Conservation (phyloP, 2,329 filamentous ascomycete species). For the Aureobasidium zeae region DNA sequence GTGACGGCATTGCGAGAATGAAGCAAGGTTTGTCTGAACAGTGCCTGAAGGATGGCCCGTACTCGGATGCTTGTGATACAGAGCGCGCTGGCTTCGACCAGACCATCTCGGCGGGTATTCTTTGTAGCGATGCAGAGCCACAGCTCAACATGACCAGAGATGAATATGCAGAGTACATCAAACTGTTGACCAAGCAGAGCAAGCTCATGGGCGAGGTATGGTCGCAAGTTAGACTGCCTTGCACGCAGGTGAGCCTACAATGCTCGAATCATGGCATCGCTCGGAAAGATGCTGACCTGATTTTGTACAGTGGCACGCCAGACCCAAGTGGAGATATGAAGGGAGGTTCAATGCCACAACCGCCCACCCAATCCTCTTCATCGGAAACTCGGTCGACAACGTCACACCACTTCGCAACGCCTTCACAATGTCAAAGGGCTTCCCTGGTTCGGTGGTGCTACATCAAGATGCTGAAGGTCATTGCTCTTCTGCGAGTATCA, state of each 20-base stretch:
- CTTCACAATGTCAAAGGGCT: conserved; percentile 34
- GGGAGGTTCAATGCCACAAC: conserved; percentile 32
- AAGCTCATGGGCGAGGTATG: conserved; percentile 29
- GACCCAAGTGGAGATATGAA: conserved; percentile 19
- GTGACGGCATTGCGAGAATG: conserved; percentile 27
- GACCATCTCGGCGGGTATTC: conserved; percentile 22
- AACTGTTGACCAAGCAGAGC: conserved; percentile 25
- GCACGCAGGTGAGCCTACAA: conserved; percentile 21
- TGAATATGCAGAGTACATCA: conserved; percentile 17
- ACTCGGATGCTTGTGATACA: conserved; percentile 20
- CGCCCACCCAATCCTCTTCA: conserved; percentile 47
- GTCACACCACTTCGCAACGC: conserved; percentile 48
- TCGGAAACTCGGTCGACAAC: conserved; percentile 50
- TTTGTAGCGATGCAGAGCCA: conserved; percentile 30
- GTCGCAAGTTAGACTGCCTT: conserved; percentile 29
- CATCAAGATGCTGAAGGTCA: conserved; percentile 34
- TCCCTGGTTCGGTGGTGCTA: conserved; percentile 38
- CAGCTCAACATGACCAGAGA: conserved; percentile 21
- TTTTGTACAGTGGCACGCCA: conserved; percentile 18
- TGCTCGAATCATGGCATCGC: too few species aligned
- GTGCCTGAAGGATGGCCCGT: conserved; percentile 24
- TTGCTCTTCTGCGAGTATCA: conserved; percentile 23
- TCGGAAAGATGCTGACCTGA: too few species aligned
- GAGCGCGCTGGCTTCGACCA: conserved; percentile 4
- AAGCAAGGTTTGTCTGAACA: conserved; percentile 19